phyloP scores from a whole-genome alignment of 352 stramenopile species.

The Globisporangium lucens region DNA sequence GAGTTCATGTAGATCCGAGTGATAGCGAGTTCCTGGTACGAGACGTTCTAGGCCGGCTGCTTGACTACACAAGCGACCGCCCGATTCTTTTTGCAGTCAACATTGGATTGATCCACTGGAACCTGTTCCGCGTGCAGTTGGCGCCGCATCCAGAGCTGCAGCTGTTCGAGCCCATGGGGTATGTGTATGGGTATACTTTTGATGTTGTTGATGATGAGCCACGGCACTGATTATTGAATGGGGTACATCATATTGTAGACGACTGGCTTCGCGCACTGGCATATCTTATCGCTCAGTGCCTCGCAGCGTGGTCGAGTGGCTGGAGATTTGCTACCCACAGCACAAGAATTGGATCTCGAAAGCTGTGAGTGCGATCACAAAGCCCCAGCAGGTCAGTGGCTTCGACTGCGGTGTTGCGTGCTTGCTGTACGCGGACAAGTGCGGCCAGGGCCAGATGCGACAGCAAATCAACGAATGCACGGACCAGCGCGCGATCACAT shows the following conservation, averaged over 20 bases:
- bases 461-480: slow-evolving; percentile 63
- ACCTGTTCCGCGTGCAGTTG: slow-evolving; percentile 83
- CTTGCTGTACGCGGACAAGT: slow-evolving; percentile 87
- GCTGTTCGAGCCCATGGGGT: slow-evolving; percentile 89
- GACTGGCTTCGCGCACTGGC: slow-evolving; percentile 47
- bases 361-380: slow-evolving; percentile 73
- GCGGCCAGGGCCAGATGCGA: slow-evolving; percentile 47
- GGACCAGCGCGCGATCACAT: slow-evolving; percentile 71
- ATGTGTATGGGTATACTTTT: slow-evolving; percentile 3
- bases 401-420: slow-evolving; percentile 89
- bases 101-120: slow-evolving; percentile 83
- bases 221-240: not conserved
- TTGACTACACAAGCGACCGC: slow-evolving; percentile 55
- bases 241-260: slow-evolving; percentile 17
- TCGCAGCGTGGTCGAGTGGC: slow-evolving; percentile 77
- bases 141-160: slow-evolving; percentile 61
- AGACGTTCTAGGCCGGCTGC: slow-evolving; percentile 64
- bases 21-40: slow-evolving; percentile 25
- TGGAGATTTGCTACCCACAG: slow-evolving; percentile 75
- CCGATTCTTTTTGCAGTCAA: slow-evolving; percentile 86
- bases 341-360: slow-evolving; percentile 48
- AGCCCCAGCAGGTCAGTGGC: slow-evolving; percentile 84
- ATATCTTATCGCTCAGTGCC: slow-evolving; percentile 78
- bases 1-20: not conserved
- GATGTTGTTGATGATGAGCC: not conserved